phyloP scores from a whole-genome alignment of 2,329 filamentous ascomycete genomes.

The Samsoniella hepiali region DNA sequence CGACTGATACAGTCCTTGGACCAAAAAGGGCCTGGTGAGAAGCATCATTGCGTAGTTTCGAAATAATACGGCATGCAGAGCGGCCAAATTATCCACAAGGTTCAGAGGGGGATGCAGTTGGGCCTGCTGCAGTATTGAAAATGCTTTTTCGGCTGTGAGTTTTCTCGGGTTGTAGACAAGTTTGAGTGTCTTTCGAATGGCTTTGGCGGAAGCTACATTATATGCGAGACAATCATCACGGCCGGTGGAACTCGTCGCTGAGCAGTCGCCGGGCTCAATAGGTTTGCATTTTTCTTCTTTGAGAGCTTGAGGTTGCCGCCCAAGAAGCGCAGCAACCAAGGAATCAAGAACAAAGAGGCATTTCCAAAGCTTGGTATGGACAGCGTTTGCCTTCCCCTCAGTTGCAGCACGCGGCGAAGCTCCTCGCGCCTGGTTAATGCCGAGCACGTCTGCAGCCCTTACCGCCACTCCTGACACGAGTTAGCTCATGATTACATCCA shows the following conservation, averaged over 20 bases:
- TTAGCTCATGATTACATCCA: conserved; percentile 14
- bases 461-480: conserved; percentile 55
- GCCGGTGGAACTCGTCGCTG: background rate
- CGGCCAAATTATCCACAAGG: background rate
- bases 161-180: background rate
- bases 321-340: background rate
- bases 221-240: background rate
- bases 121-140: background rate
- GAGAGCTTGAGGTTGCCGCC: background rate
- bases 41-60: conserved; percentile 4
- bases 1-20: background rate
- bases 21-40: background rate
- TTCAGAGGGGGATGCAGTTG: background rate
- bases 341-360: conserved; percentile 14
- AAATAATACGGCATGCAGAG: background rate
- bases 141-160: background rate
- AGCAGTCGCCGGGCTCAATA: background rate
- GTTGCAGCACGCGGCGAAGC: background rate
- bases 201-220: conserved; percentile 1
- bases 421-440: background rate
- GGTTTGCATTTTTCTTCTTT: background rate
- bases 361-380: conserved; percentile 6
- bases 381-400: background rate
- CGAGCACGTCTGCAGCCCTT: conserved; percentile 53
- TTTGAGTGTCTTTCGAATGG: conserved; percentile 6